Percentiles rank a stretch among this genome's conserved stretches.
Conservation (phyloP, 495 filamentous ascomycete species). For the Penicillium ochrochloron region DNA sequence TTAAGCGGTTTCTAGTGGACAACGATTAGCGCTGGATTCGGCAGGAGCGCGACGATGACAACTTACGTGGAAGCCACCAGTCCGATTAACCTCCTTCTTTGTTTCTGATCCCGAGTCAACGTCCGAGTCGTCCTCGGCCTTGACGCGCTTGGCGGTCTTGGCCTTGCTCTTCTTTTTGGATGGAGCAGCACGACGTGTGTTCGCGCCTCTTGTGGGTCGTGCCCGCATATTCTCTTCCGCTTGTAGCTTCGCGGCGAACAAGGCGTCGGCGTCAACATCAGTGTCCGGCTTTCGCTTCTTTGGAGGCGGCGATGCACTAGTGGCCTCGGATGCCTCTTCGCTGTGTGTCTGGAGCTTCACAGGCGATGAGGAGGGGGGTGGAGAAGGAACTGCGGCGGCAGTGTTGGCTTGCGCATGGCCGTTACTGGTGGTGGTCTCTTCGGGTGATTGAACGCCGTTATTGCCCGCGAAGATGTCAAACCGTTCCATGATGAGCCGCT, state of each 20-base stretch:
- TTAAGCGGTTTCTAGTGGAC: constrained; percentile 63
- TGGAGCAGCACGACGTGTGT: constrained; percentile 58
- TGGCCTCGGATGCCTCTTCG: constrained; percentile 51
- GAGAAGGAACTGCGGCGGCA: constrained; percentile 46
- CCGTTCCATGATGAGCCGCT: constrained; percentile 81
- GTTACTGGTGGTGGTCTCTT: constrained; percentile 47
- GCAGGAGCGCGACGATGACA: background rate
- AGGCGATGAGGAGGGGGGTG: constrained; percentile 56
- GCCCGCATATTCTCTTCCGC: constrained; percentile 83
- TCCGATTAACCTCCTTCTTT: constrained; percentile 66
- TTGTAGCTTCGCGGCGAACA: constrained; percentile 84
- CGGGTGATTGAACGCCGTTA: constrained; percentile 45
- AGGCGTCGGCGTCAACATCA: constrained; percentile 76
- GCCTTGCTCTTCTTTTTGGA: constrained; percentile 68
- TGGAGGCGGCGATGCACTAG: constrained; percentile 49
- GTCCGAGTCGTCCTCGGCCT: constrained; percentile 80
- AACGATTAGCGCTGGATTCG: background rate
- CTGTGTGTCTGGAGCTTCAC: constrained; percentile 60
- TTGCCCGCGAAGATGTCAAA: constrained; percentile 77
- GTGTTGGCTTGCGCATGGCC: constrained; percentile 41
- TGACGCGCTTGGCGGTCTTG: constrained; percentile 78
- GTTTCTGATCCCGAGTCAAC: constrained; percentile 65
- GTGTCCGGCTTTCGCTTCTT: constrained; percentile 62
- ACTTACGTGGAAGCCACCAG: constrained; percentile 71
- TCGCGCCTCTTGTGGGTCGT: constrained; percentile 71